Conservation (phyloP, 208 protist genomes). For the Leishmania amazonensis region DNA sequence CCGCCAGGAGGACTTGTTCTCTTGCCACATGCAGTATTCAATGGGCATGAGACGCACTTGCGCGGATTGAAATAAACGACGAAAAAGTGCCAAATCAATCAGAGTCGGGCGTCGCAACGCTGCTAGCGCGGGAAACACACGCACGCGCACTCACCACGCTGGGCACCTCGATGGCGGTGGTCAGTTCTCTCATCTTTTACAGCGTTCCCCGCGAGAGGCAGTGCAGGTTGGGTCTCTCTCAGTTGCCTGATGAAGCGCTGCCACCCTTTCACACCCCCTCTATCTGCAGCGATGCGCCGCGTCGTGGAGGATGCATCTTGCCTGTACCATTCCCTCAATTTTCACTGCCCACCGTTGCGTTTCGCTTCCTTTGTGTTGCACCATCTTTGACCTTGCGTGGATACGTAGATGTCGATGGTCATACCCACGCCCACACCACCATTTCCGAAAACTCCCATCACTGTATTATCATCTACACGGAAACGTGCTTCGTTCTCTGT, state of each 20-base stretch:
- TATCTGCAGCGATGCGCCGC: not conserved
- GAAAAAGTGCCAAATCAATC: not conserved
- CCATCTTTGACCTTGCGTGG: not conserved
- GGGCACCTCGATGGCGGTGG: not conserved
- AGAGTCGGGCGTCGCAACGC: not conserved
- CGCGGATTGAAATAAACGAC: not conserved
- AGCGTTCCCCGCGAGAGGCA: not conserved
- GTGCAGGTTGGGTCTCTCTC: not conserved
- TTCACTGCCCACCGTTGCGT: not conserved
- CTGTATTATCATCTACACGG: not conserved
- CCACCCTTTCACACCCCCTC: not conserved
- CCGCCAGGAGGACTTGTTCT: not conserved
- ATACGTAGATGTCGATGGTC: not conserved
- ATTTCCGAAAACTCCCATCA: not conserved
- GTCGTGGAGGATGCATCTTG: not conserved
- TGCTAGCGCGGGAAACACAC: not conserved
- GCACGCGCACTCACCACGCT: not conserved
- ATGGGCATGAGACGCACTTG: not conserved
- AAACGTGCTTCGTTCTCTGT: not conserved
- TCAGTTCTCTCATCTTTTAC: not conserved
- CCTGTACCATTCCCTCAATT: not conserved
- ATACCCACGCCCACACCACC: not conserved
- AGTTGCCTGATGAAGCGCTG: not conserved
- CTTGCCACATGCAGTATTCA: not conserved
- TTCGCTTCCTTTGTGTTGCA: not conserved